These are phyloP conservation scores for Astragalus glycyphyllos DNA, from an alignment of 306 rosid species.

Conservation along the genomic window DNA sequence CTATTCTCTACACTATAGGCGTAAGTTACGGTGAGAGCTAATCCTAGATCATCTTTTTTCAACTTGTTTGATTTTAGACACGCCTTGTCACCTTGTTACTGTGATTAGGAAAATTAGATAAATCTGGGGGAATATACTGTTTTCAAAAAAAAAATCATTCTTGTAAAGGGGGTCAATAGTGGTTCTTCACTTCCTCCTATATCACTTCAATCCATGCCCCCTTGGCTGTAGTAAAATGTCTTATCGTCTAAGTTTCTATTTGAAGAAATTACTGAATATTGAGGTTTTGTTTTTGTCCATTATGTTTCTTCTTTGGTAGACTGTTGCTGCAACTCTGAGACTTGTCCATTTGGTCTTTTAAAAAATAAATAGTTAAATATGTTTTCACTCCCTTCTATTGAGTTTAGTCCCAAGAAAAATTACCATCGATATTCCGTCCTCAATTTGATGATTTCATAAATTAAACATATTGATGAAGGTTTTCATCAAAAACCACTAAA, in stretches of 20 bases:
- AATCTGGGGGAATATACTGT: constrained; percentile 24
- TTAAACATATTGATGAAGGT: too few relatives aligned
- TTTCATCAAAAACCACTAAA: too few relatives aligned
- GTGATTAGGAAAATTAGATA: constrained; percentile 43
- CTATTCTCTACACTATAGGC: constrained; percentile 42
- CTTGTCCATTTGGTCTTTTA: too few relatives aligned
- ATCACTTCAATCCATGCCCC: too few relatives aligned
- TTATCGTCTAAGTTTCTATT: background rate
- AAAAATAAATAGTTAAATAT: too few relatives aligned
- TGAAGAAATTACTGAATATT: constrained; percentile 12
- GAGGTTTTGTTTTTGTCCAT: background rate
- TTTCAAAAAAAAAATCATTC: background rate
- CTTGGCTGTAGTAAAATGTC: too few relatives aligned
- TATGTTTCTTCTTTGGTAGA: background rate
- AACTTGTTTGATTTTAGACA: constrained; percentile 34
- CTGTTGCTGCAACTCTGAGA: background rate
- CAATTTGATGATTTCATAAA: too few relatives aligned
- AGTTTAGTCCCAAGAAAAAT: too few relatives aligned
- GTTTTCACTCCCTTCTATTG: too few relatives aligned
- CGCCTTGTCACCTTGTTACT: background rate
- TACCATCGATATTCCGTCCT: too few relatives aligned
- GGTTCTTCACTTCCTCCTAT: too few relatives aligned
- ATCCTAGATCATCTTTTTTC: constrained; percentile 37
- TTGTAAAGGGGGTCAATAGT: too few relatives aligned
- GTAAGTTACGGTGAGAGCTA: constrained; percentile 40